Evolutionary conservation across 78 protist species (phyloP).

Genomic region (Dictyostelium firmibasis): DNA sequence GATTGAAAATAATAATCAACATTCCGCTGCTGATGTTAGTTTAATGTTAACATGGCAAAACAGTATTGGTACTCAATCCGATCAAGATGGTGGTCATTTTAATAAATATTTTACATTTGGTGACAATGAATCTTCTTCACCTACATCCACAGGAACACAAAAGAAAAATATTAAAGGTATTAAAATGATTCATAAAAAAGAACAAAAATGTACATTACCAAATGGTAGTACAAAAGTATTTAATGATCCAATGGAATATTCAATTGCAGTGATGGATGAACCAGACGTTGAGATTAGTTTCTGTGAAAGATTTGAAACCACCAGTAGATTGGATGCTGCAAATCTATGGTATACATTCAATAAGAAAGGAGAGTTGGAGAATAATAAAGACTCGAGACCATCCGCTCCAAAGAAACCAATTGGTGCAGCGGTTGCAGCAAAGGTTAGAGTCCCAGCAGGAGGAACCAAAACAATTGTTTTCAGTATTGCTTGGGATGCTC

Average conservation of each 20-base stretch:
- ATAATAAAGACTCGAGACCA: conserved; percentile 44
- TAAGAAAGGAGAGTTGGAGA: conserved; percentile 46
- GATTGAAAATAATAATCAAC: conserved; percentile 54
- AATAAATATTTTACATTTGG: conserved; percentile 7
- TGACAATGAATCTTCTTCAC: too few species aligned
- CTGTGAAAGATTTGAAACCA: conserved; percentile 44
- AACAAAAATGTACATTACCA: not conserved
- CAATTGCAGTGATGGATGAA: conserved; percentile 46
- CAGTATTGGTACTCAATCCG: conserved; percentile 40
- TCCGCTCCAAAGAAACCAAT: conserved; percentile 53
- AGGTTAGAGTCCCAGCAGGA: conserved; percentile 41
- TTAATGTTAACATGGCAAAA: conserved; percentile 85
- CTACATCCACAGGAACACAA: too few species aligned
- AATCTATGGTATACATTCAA: conserved; percentile 66
- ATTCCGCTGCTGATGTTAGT: not conserved
- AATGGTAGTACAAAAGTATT: not conserved
- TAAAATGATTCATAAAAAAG: conserved; percentile 9
- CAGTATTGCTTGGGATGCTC: conserved; percentile 71
- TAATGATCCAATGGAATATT: conserved; percentile 46
- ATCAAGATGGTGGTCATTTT: conserved; percentile 60
- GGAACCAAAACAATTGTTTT: conserved; percentile 30
- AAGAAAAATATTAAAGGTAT: conserved; percentile 20
- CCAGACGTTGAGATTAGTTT: conserved; percentile 16
- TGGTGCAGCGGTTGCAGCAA: conserved; percentile 74
- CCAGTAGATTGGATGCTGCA: conserved; percentile 75